These are phyloP conservation scores for Pseudonitzschia multiseries DNA, from an alignment of 108 stramenopile species.

Conservation along the genomic window DNA sequence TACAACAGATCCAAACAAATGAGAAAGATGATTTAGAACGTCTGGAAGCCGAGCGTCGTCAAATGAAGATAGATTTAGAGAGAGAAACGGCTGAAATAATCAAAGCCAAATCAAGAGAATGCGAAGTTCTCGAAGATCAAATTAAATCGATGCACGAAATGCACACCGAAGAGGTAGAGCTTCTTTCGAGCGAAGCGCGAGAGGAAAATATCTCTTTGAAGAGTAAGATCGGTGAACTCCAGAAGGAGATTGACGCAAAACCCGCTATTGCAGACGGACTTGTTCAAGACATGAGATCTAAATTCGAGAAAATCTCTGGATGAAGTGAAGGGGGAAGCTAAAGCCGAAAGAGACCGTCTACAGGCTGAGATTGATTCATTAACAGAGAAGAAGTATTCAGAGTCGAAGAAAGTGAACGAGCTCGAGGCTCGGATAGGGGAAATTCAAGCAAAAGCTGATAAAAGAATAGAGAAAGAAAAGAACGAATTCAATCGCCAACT, in stretches of 20 bases:
- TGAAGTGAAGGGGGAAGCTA: conserved; percentile 25
- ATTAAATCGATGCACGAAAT: conserved; percentile 22
- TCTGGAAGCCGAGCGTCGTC: conserved; percentile 24
- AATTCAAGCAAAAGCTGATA: conserved; percentile 2
- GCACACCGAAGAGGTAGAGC: conserved; percentile 21
- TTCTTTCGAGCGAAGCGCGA: conserved; percentile 1
- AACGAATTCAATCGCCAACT: conserved; percentile 28
- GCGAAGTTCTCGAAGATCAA: conserved; percentile 21
- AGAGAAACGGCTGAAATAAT: conserved; percentile 23
- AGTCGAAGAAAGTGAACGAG: background rate
- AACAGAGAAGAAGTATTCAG: background rate
- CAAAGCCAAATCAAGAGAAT: conserved; percentile 9
- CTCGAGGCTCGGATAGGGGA: conserved; percentile 1
- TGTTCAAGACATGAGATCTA: background rate
- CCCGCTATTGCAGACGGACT: background rate
- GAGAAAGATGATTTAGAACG: conserved; percentile 14
- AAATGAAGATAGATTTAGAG: conserved; percentile 21
- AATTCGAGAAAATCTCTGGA: conserved; percentile 10
- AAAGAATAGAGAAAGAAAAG: conserved; percentile 27
- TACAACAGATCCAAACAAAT: conserved; percentile 8
- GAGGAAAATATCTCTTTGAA: conserved; percentile 9
- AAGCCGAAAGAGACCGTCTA: conserved; percentile 18
- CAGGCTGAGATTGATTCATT: conserved; percentile 4
- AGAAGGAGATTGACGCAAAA: conserved; percentile 1
- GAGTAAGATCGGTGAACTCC: conserved; percentile 5